These are phyloP conservation scores for Endoconidiophora laricicola DNA, from an alignment of 2,329 filamentous ascomycete species.

Conservation along the genomic window DNA sequence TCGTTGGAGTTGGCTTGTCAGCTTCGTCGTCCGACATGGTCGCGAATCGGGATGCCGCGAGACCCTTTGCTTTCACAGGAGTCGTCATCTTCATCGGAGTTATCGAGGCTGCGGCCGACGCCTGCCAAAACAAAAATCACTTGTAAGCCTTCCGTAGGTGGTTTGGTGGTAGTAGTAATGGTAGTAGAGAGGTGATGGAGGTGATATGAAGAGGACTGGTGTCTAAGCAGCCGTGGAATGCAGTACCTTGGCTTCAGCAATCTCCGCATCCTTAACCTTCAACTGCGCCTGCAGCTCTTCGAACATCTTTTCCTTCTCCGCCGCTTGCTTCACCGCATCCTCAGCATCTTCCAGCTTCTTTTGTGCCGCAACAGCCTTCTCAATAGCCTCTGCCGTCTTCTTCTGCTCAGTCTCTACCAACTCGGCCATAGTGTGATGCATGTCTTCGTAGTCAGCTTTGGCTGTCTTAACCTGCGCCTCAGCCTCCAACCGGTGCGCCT, in stretches of 20 bases:
- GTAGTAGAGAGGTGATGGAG: constrained; percentile 10
- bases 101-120: constrained; percentile 10
- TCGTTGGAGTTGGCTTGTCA: background rate
- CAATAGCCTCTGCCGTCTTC: constrained; percentile 35
- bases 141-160: constrained; percentile 13
- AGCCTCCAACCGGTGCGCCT: constrained; percentile 33
- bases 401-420: constrained; percentile 41
- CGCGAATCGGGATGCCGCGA: constrained; percentile 39
- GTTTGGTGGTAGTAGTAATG: constrained; percentile 10
- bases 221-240: constrained; percentile 12
- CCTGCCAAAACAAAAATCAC: constrained; percentile 13
- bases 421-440: constrained; percentile 45
- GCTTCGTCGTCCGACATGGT: constrained; percentile 21
- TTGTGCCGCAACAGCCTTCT: constrained; percentile 30
- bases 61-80: constrained; percentile 27
- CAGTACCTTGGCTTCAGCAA: constrained; percentile 42
- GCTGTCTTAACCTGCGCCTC: constrained; percentile 37
- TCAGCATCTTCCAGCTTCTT: constrained; percentile 19
- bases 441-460: constrained; percentile 42
- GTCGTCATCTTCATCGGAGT: constrained; percentile 6
- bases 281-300: constrained; percentile 37
- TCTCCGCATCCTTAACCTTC: constrained; percentile 47
- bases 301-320: constrained; percentile 31
- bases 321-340: constrained; percentile 17
- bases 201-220: constrained; percentile 9